Base-by-base conservation (phyloP, 2,329 filamentous ascomycete genomes). In the Colletotrichum sp. region DNA sequence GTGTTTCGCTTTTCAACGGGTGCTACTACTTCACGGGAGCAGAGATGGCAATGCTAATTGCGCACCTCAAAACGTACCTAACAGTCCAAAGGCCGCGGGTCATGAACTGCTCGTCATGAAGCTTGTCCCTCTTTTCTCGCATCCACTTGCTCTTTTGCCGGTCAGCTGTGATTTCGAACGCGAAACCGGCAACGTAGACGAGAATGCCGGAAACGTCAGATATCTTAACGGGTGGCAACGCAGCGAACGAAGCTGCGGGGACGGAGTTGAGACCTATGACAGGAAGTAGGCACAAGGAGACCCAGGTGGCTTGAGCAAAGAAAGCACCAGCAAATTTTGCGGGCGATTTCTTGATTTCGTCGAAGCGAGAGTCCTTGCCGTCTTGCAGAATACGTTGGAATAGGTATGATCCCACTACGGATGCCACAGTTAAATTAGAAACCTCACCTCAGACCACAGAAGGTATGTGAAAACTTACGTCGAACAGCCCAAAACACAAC, bases 61-160 rank as follows among this genome's bases (percentile, higher is more conserved):
- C 27, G 28, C n/a, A 16, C 8, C 25, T 60, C 6, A 56, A 15
- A 52, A 80, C 83, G 76, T 75, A 87, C 87, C 86, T 90, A 80
- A 89, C 88, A 8, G 86, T 85, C 90, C 92, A 94, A 43, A 94
- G 79, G 0, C 93, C 93, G 2, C 85, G 82, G 0, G 92, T 93
- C 77, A 94, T 81, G 79, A 94, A 94, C 61, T 91, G 88, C 82
- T 94, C 92, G 28, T 90, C 89, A 76, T 95, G 93, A 79, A 90
- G 87, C 87, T 94, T 94, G 62, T 87, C 86, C 79, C 89, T 89
- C 86, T 91, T 93, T 73, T 90, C 91, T 70, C 85, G 82, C 74
- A 89, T 80, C 93, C 93, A 95, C 27, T 84, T 82, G 70, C 85
- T 87, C 85, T 94, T 94, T 82, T 94, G 93, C 60, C 86, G 80